These are phyloP conservation scores for Xylaria sp. DNA, from an alignment of 2,329 filamentous ascomycete genomes.

Conservation along the genomic window DNA sequence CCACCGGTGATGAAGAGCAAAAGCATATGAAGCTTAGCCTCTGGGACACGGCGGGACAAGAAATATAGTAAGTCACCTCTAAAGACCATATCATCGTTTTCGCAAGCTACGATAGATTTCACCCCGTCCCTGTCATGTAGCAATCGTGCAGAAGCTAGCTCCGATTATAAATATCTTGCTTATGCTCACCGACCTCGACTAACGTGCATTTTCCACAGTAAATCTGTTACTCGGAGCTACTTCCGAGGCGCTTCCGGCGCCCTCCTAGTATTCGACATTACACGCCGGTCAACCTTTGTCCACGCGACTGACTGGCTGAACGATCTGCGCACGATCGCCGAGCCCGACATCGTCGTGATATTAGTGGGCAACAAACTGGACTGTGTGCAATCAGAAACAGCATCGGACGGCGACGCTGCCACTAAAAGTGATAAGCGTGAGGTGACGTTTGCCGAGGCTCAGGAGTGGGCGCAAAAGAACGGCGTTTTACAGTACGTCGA, in stretches of 20 bases:
- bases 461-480: slow-evolving; percentile 88
- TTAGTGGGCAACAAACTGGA: slow-evolving; percentile 97
- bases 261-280: slow-evolving; percentile 94
- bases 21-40: slow-evolving; percentile 92
- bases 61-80: slow-evolving; percentile 72
- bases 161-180: no score
- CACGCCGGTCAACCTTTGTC: slow-evolving; percentile 82
- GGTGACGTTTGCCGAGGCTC: slow-evolving; percentile 83
- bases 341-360: slow-evolving; percentile 93
- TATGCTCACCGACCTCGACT: slow-evolving; percentile 9
- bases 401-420: slow-evolving; percentile 45
- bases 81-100: neutral
- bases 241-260: slow-evolving; percentile 80
- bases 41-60: slow-evolving; percentile 97
- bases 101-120: neutral
- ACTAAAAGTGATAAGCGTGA: slow-evolving; percentile 66
- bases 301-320: slow-evolving; percentile 94
- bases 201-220: slow-evolving; percentile 54
- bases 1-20: slow-evolving; percentile 53
- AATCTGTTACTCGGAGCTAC: slow-evolving; percentile 93
- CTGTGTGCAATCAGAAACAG: slow-evolving; percentile 63
- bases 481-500: slow-evolving; percentile 94
- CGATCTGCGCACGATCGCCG: slow-evolving; percentile 92
- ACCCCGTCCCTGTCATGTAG: neutral
- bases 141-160: neutral